Percentiles rank a stretch among this genome's conserved stretches.
Conservation (phyloP, 1,284 basidiomycete genomes). For the Ustilago nuda region DNA sequence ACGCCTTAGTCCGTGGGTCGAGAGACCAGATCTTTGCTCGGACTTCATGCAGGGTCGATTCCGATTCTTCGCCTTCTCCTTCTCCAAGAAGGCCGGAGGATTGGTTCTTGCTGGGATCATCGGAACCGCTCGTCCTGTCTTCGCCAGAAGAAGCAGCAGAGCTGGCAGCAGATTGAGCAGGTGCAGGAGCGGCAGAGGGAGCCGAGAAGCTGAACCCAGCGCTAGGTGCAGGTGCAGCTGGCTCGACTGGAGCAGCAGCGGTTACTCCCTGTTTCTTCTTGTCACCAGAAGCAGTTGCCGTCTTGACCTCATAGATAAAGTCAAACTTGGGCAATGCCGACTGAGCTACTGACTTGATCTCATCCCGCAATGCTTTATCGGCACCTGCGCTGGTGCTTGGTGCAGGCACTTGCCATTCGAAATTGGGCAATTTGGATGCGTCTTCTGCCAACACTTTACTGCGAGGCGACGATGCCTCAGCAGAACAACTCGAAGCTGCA, state of each 20-base stretch:
- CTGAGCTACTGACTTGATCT: constrained; percentile 37
- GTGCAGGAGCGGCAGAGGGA: not conserved
- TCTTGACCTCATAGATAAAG: constrained; percentile 41
- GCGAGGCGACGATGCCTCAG: constrained; percentile 10
- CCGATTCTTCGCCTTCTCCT: constrained; percentile 64
- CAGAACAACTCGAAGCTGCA: not conserved
- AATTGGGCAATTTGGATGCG: constrained; percentile 29
- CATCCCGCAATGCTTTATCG: constrained; percentile 32
- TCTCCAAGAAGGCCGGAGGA: constrained; percentile 47
- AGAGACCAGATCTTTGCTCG: constrained; percentile 64
- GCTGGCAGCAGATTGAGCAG: not conserved
- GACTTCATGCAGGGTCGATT: constrained; percentile 48
- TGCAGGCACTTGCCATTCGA: constrained; percentile 26
- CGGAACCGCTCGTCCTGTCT: constrained; percentile 4
- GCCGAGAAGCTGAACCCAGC: constrained; percentile 31
- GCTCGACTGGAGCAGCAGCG: not conserved
- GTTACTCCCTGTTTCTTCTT: constrained; percentile 3
- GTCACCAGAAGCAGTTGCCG: not conserved
- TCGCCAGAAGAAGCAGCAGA: constrained; percentile 3
- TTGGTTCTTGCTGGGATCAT: constrained; percentile 25
- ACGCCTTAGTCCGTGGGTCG: constrained; percentile 39
- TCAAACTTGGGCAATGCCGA: constrained; percentile 41
- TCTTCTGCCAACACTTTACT: constrained; percentile 29
- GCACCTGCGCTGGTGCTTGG: constrained; percentile 2
- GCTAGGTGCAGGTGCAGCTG: constrained; percentile 4